These are phyloP conservation scores for Glycine tomentella DNA, from an alignment of 306 rosid species.

Conservation along the genomic window DNA sequence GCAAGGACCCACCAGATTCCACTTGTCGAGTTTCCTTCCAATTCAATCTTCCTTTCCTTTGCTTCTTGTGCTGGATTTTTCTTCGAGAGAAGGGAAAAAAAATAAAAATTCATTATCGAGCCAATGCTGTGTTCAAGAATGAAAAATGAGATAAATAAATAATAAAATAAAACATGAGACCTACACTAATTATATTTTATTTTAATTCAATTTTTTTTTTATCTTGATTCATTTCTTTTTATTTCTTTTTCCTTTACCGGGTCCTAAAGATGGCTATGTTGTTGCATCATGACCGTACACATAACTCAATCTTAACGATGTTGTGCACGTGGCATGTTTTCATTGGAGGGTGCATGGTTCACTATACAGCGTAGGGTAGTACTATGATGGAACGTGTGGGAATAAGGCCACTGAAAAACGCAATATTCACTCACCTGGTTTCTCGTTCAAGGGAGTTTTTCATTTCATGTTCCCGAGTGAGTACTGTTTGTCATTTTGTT, in stretches of 20 bases:
- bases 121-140: no score
- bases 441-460: neutral
- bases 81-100: neutral
- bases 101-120: no score
- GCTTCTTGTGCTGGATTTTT: neutral
- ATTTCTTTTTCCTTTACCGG: no score
- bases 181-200: no score
- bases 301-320: neutral
- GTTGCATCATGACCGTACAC: neutral
- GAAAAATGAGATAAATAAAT: no score
- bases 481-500: neutral
- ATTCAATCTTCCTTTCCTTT: neutral
- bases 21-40: neutral
- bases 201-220: no score
- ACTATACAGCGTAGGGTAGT: neutral
- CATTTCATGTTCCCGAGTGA: neutral
- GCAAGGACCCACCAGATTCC: neutral
- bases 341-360: neutral
- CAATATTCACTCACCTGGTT: no score
- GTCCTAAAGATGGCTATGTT: neutral
- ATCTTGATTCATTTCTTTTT: no score
- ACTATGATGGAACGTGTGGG: neutral
- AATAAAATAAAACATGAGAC: no score
- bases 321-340: neutral
- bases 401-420: neutral